These are phyloP conservation scores for Apiospora malaysiana DNA, from an alignment of 2,329 filamentous ascomycete species.

Conservation along the genomic window DNA sequence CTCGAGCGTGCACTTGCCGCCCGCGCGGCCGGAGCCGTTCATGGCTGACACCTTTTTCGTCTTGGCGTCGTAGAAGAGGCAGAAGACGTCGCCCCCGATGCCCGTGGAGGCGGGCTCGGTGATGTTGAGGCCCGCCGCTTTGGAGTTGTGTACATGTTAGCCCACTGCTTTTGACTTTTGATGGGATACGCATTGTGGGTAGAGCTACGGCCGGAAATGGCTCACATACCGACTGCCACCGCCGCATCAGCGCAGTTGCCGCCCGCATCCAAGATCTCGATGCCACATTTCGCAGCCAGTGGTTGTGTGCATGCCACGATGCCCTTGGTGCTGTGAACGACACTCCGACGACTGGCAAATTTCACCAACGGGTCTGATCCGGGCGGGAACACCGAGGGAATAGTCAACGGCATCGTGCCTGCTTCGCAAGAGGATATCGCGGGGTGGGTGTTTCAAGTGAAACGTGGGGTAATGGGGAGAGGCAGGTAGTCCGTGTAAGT, in stretches of 20 bases:
- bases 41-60: constrained; percentile 82
- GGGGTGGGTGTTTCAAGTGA: not conserved
- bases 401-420: constrained; percentile 53
- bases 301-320: constrained; percentile 92
- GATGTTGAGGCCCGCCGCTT: constrained; percentile 88
- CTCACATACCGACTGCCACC: constrained; percentile 89
- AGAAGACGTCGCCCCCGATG: constrained; percentile 97
- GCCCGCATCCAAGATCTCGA: constrained; percentile 82
- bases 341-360: constrained; percentile 83
- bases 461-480: constrained; percentile 4
- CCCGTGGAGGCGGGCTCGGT: constrained; percentile 93
- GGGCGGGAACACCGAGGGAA: constrained; percentile 53
- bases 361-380: constrained; percentile 59
- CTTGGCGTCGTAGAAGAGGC: constrained; percentile 86
- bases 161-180: too few relatives aligned
- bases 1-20: constrained; percentile 71
- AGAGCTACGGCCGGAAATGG: too few relatives aligned
- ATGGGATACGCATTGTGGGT: too few relatives aligned
- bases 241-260: constrained; percentile 98
- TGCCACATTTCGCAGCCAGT: constrained; percentile 84
- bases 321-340: constrained; percentile 90
- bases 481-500: not conserved
- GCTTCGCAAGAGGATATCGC: not conserved
- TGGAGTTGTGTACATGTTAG: not conserved
- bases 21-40: constrained; percentile 91